Conservation (phyloP, 2,329 filamentous ascomycete genomes). For the Lachnellula hyalina region DNA sequence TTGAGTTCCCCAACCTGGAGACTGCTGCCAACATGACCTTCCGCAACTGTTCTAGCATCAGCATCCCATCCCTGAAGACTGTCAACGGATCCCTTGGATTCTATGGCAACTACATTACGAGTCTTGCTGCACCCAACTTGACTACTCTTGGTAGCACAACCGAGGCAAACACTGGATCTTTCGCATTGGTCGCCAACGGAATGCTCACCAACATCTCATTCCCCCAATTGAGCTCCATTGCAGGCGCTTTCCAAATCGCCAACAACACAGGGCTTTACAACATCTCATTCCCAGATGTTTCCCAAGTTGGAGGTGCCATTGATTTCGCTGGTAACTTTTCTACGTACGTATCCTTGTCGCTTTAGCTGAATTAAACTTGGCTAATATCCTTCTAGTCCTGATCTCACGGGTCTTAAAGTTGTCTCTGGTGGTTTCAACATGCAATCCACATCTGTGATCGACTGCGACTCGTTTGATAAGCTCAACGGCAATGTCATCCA, state of each 20-base stretch:
- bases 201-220: slow-evolving; percentile 69
- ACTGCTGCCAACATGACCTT: slow-evolving; percentile 77
- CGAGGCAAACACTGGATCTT: slow-evolving; percentile 37
- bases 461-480: slow-evolving; percentile 26
- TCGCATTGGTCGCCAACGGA: slow-evolving; percentile 60
- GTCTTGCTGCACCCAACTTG: slow-evolving; percentile 63
- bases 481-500: slow-evolving; percentile 38
- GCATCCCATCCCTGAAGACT: slow-evolving; percentile 63
- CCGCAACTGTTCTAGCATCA: slow-evolving; percentile 71
- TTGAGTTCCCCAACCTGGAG: slow-evolving; percentile 73
- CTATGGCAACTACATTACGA: slow-evolving; percentile 66
- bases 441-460: slow-evolving; percentile 23
- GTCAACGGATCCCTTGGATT: slow-evolving; percentile 80
- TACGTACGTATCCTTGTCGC: slow-evolving; percentile 52
- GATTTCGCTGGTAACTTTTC: slow-evolving; percentile 81
- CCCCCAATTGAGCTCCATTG: slow-evolving; percentile 60
- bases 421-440: slow-evolving; percentile 70
- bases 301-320: slow-evolving; percentile 71
- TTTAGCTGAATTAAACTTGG: not conserved
- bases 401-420: slow-evolving; percentile 59
- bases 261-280: slow-evolving; percentile 75
- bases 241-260: slow-evolving; percentile 76
- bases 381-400: slow-evolving; percentile 51
- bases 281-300: slow-evolving; percentile 65
- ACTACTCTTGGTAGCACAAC: slow-evolving; percentile 49